Conservation (phyloP, 2,329 filamentous ascomycete species). For the Ascochyta rabiei region DNA sequence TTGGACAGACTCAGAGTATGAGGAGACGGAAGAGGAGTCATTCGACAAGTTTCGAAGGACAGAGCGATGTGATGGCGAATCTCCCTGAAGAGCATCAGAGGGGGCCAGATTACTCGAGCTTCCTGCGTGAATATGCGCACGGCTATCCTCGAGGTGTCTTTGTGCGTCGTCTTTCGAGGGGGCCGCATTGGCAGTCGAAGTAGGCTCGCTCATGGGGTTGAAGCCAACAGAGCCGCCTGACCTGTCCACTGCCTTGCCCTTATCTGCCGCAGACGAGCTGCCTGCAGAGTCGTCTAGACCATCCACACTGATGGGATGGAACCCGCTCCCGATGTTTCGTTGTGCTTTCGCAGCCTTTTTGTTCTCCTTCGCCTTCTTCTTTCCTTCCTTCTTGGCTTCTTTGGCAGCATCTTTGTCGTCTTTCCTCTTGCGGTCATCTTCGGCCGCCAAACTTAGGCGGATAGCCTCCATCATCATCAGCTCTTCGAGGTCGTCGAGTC, state of each 20-base stretch:
- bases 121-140: constrained; percentile 50
- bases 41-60: constrained; percentile 85
- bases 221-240: constrained; percentile 47
- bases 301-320: constrained; percentile 62
- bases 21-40: constrained; percentile 82
- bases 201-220: constrained; percentile 52
- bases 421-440: constrained; percentile 89
- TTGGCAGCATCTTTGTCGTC: constrained; percentile 82
- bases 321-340: constrained; percentile 62
- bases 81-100: constrained; percentile 41
- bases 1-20: constrained; percentile 69
- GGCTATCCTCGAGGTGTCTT: constrained; percentile 54
- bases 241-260: constrained; percentile 56
- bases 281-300: constrained; percentile 35
- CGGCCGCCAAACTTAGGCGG: constrained; percentile 83
- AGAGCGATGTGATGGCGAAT: constrained; percentile 61
- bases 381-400: constrained; percentile 82
- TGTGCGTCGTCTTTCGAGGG: constrained; percentile 49
- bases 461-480: constrained; percentile 99
- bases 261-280: constrained; percentile 46
- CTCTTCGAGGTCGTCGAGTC: constrained; percentile 89
- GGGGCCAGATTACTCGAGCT: constrained; percentile 51
- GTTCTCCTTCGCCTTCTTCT: constrained; percentile 68
- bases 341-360: constrained; percentile 74
- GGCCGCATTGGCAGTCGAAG: constrained; percentile 49